Percentiles rank a stretch among this genome's conserved stretches.
Evolutionary conservation across 306 rosid genomes (phyloP).

Genomic region (Cucumis hystrix): DNA sequence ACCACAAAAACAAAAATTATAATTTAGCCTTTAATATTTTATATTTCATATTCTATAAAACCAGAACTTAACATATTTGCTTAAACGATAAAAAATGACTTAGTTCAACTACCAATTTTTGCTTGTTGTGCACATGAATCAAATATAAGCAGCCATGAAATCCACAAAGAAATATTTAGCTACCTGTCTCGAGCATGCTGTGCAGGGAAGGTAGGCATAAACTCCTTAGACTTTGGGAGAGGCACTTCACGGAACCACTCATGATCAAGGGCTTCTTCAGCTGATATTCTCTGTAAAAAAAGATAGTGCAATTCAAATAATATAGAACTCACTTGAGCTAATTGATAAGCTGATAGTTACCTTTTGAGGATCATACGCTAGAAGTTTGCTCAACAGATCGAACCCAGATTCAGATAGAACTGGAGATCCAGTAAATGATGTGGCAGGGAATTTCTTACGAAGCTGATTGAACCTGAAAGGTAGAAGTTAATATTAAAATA

Average conservation of each 20-base stretch:
- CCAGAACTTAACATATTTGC: not conserved
- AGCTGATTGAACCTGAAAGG: constrained; percentile 47
- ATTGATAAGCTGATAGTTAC: constrained; percentile 17
- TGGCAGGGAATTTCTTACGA: constrained; percentile 70
- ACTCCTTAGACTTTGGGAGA: constrained; percentile 48
- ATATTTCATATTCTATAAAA: not conserved
- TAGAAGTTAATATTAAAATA: constrained; percentile 37
- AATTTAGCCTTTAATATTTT: too few relatives aligned
- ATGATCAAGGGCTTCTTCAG: constrained; percentile 69
- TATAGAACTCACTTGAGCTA: not conserved
- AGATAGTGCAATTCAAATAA: not conserved
- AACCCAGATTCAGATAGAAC: constrained; percentile 69
- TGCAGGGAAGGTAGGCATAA: constrained; percentile 30
- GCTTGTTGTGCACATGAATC: not conserved
- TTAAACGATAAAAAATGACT: not conserved
- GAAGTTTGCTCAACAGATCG: constrained; percentile 68
- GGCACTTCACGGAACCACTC: constrained; percentile 77
- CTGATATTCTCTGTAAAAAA: constrained; percentile 60
- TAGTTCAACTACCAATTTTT: not conserved
- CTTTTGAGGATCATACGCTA: constrained; percentile 57
- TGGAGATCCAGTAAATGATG: constrained; percentile 72
- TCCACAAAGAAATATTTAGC: constrained; percentile 1
- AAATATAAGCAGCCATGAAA: not conserved
- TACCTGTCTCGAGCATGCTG: constrained; percentile 40
- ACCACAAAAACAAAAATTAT: too few relatives aligned